phyloP scores from a whole-genome alignment of 1,139 yeast species.

The Scheffersomyces segobiensis region DNA sequence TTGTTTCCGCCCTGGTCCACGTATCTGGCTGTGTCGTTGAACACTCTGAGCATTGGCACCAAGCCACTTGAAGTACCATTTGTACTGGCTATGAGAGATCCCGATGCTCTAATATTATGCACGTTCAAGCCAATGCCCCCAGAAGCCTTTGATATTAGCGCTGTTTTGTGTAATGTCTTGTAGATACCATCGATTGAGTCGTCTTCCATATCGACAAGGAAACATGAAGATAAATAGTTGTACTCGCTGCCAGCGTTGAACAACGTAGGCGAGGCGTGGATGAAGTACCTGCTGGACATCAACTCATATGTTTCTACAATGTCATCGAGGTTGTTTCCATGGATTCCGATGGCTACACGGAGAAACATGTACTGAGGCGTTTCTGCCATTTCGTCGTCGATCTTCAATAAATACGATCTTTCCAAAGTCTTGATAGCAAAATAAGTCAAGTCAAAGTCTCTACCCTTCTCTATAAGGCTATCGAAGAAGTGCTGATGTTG shows the following conservation, averaged over 20 bases:
- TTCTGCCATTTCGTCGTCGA: constrained; percentile 39
- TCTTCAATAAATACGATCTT: constrained; percentile 44
- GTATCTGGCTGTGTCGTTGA: constrained; percentile 59
- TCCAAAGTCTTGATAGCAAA: constrained; percentile 57
- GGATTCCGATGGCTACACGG: constrained; percentile 57
- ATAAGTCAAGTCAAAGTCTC: constrained; percentile 47
- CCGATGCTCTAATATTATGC: constrained; percentile 52
- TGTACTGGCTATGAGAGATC: constrained; percentile 52
- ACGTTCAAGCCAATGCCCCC: constrained; percentile 63
- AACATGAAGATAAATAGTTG: constrained; percentile 54
- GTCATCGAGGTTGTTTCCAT: constrained; percentile 36
- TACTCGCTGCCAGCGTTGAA: constrained; percentile 55
- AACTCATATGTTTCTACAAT: constrained; percentile 51
- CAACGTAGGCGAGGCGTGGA: constrained; percentile 58
- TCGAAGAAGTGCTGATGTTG: constrained; percentile 35
- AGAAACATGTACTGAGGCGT: constrained; percentile 53
- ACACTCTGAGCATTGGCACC: constrained; percentile 60
- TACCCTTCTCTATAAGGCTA: constrained; percentile 29
- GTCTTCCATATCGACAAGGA: constrained; percentile 56
- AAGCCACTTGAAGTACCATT: constrained; percentile 58
- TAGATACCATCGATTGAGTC: constrained; percentile 62
- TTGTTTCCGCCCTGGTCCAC: constrained; percentile 67
- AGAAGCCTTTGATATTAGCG: constrained; percentile 57
- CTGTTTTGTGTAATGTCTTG: constrained; percentile 54
- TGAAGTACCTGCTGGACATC: constrained; percentile 53